These are phyloP conservation scores for Sporothrix dimorphospora DNA, from an alignment of 2,329 filamentous ascomycete species.

Conservation along the genomic window DNA sequence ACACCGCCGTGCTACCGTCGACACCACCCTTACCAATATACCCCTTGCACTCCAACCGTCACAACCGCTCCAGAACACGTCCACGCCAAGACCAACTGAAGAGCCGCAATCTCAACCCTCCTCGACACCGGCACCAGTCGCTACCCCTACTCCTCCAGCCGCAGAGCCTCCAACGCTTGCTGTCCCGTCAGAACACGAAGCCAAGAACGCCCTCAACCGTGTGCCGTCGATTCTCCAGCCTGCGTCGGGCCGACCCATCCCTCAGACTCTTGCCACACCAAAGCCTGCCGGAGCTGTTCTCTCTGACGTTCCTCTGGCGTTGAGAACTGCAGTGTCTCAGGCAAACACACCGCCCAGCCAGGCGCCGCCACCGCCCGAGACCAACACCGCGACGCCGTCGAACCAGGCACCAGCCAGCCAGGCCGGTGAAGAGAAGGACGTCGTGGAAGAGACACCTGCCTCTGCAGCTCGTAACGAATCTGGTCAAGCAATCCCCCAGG, in stretches of 20 bases:
- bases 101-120: not conserved
- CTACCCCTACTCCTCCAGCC: not conserved
- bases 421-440: not conserved
- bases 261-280: not conserved
- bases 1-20: not conserved
- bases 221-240: constrained; percentile 16
- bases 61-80: constrained; percentile 33
- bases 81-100: not conserved
- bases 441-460: not conserved
- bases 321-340: constrained; percentile 6
- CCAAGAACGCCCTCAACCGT: not conserved
- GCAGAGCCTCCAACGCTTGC: not conserved
- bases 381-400: not conserved
- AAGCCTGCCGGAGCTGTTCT: constrained; percentile 1
- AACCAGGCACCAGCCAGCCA: not conserved
- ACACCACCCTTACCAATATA: constrained; percentile 30
- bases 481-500: not conserved
- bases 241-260: not conserved
- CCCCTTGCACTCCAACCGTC: constrained; percentile 36
- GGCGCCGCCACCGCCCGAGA: not conserved
- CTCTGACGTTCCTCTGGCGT: constrained; percentile 16
- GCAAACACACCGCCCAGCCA: not conserved
- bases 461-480: not conserved
- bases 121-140: not conserved
- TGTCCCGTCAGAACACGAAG: not conserved